Conservation (phyloP, 306 rosid genomes). For the Mucuna pruriens region DNA sequence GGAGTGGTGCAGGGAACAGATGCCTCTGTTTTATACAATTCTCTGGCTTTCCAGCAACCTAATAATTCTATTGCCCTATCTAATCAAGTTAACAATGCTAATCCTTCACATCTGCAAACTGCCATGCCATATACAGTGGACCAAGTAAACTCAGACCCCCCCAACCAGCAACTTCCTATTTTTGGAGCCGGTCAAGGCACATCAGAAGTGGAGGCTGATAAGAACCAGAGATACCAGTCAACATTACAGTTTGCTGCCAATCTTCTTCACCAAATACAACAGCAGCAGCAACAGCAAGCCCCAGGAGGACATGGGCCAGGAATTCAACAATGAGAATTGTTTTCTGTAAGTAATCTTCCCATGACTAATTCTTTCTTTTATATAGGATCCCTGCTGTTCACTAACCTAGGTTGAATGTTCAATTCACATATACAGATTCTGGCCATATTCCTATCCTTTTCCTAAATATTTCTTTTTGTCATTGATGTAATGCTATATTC, state of each 20-base stretch:
- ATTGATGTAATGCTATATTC: constrained; percentile 11
- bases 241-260: constrained; percentile 97
- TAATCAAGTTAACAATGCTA: constrained; percentile 61
- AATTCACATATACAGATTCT: constrained; percentile 14
- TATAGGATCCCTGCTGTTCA: constrained; percentile 35
- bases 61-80: constrained; percentile 53
- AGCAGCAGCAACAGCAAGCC: constrained; percentile 70
- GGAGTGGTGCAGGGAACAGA: constrained; percentile 66
- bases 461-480: background rate
- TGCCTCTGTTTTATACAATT: constrained; percentile 60
- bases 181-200: constrained; percentile 68
- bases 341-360: constrained; percentile 59
- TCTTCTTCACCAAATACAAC: constrained; percentile 94
- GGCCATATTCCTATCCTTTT: constrained; percentile 10
- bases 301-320: constrained; percentile 75
- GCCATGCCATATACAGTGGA: constrained; percentile 56
- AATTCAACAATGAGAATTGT: constrained; percentile 65
- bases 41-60: constrained; percentile 35
- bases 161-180: constrained; percentile 68
- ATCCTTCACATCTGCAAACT: constrained; percentile 60
- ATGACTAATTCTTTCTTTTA: constrained; percentile 32
- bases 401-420: constrained; percentile 24
- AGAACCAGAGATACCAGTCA: constrained; percentile 72
- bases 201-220: constrained; percentile 84
- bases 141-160: constrained; percentile 62